Percentiles rank a stretch among this genome's conserved stretches.
Conservation (phyloP, 1,284 basidiomycete genomes). For the Veloboletus limbatus region DNA sequence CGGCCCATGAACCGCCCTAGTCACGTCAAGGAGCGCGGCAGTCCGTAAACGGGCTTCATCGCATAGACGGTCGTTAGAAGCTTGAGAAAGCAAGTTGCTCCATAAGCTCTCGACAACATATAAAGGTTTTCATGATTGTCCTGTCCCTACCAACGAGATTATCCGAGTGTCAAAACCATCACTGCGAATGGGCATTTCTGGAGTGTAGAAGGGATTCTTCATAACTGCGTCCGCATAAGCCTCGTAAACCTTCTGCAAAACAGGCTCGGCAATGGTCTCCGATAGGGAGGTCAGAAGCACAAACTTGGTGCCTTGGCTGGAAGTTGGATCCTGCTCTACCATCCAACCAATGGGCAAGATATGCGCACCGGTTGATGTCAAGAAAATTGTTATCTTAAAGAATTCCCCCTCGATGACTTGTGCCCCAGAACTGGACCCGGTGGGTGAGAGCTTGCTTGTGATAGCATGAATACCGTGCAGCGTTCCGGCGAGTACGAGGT, state of each 20-base stretch:
- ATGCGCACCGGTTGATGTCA: conserved; percentile 87
- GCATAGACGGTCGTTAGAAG: neutral
- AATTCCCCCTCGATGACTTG: conserved; percentile 94
- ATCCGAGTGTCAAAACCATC: conserved; percentile 85
- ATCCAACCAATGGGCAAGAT: conserved; percentile 1
- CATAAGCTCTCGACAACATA: neutral
- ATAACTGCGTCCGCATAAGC: conserved; percentile 92
- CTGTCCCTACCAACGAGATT: conserved; percentile 53
- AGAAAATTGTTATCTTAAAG: conserved; percentile 85
- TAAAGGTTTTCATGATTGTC: conserved; percentile 26
- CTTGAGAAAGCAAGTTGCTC: neutral
- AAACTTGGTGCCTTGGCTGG: conserved; percentile 86
- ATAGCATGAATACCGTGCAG: conserved; percentile 98
- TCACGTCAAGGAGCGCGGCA: too few relatives aligned
- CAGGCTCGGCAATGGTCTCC: conserved; percentile 69
- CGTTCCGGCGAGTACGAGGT: conserved; percentile 95
- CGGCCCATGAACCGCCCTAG: neutral
- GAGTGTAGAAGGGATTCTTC: conserved; percentile 99
- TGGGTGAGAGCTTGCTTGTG: conserved; percentile 87
- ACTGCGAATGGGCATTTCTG: conserved; percentile 96
- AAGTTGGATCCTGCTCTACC: conserved; percentile 3
- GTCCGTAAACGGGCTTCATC: neutral
- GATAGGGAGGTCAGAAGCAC: conserved; percentile 83
- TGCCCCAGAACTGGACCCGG: conserved; percentile 79
- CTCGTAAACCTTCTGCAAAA: conserved; percentile 85